phyloP scores from a whole-genome alignment of 148 eudicot species.

The Pouteria glomerata region DNA sequence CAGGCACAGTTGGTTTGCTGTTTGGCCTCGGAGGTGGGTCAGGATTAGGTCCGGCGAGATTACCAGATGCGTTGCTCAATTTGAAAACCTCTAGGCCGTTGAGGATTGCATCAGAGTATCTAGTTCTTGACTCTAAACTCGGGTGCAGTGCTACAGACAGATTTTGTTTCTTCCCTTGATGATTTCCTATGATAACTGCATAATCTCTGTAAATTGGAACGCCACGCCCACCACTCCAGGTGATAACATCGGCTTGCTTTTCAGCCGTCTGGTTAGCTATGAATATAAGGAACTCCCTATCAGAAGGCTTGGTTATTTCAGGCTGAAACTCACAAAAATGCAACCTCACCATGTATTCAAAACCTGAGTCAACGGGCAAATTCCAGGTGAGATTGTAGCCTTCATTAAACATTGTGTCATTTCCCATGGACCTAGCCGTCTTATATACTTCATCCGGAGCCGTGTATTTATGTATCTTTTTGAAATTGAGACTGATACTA shows the following conservation, averaged over 20 bases:
- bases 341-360: constrained; percentile 39
- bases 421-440: constrained; percentile 14
- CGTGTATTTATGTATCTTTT: not conserved
- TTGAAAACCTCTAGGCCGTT: constrained; percentile 15
- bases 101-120: not conserved
- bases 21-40: not conserved
- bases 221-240: not conserved
- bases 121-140: not conserved
- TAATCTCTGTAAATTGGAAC: constrained; percentile 18
- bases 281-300: constrained; percentile 25
- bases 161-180: not conserved
- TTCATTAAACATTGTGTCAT: not conserved
- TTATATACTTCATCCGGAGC: constrained; percentile 33
- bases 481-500: not conserved
- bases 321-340: constrained; percentile 28
- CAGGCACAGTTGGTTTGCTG: not conserved
- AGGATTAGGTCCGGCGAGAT: constrained; percentile 7
- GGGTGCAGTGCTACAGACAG: constrained; percentile 6
- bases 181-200: not conserved
- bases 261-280: constrained; percentile 24
- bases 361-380: constrained; percentile 39
- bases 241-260: constrained; percentile 15
- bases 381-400: constrained; percentile 28
- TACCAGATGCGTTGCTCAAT: not conserved
- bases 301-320: not conserved